Evolutionary conservation across 2,329 filamentous ascomycete genomes (phyloP), one percentile per base, ranked within the genome.

Genomic region (Leptographium flavum): DNA sequence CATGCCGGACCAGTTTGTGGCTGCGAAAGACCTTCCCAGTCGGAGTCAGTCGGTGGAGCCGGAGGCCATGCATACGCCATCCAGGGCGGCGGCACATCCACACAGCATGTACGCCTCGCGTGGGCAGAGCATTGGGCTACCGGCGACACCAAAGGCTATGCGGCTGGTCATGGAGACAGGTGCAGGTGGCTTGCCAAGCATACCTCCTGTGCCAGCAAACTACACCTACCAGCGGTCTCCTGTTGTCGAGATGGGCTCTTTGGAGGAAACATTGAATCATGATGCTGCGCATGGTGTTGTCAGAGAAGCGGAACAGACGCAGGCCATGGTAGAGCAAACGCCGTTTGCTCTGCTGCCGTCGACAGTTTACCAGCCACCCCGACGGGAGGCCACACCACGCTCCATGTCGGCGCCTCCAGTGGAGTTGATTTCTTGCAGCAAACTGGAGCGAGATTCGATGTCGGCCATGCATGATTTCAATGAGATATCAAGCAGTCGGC

Each of bases 101-200:
- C 63, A 63, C 49, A 69, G 65, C 57, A 72, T 74, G 59, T 71
- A 70, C 49, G 66, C 67, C 14, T 61, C 60, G 43, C 64, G 58
- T 48, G 60, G 60, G 1, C 67, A 73, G 1, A 71, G 74, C 6
- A 73, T 90, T 43, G 88, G 87, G 1, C 72, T 94, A n/a, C 87
- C 90, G 14, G 86, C 87, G 2, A 95, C 88, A 1, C 88, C 90
- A 27, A 81, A 86, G 64, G 87, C 87, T 1, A 94, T 95, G 87
- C 77, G 83, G 19, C 78, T 93, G 2, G 78, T 85, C 37, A 79
- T 90, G 53, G 74, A 76, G 52, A 63, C 69, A 3, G 73, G 79
- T 47, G 65, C 70, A 36, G 40, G 22, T 2, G 55, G 54, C 37
- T 49, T 46, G 25, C 59, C 52, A 47, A 58, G 79, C n/a, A 64